A percentile compares a stretch with the other conserved stretches of the same genome.
Conservation (phyloP, 2,329 filamentous ascomycete genomes). For the Dactylonectria macrodidyma region DNA sequence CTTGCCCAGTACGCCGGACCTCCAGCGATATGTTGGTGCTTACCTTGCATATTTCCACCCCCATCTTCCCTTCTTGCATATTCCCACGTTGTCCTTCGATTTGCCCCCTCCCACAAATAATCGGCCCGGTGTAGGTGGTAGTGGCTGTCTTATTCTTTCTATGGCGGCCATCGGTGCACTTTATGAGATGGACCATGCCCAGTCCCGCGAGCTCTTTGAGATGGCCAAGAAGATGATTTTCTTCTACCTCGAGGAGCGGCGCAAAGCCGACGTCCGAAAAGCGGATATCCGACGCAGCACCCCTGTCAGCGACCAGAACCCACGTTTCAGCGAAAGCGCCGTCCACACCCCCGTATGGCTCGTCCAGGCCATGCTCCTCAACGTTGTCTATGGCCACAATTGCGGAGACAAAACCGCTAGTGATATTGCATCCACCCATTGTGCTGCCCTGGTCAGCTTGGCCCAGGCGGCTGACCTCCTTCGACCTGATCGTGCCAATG, state of each 20-base stretch:
- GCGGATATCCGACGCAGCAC: slow-evolving; percentile 71
- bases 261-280: slow-evolving; percentile 84
- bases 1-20: slow-evolving; percentile 85
- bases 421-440: slow-evolving; percentile 94
- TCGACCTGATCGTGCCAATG: slow-evolving; percentile 61
- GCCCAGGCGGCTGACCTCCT: slow-evolving; percentile 88
- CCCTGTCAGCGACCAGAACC: slow-evolving; percentile 61
- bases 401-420: slow-evolving; percentile 92
- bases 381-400: slow-evolving; percentile 95
- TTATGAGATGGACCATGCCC: slow-evolving; percentile 86
- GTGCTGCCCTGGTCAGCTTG: slow-evolving; percentile 90
- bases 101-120: slow-evolving; percentile 77
- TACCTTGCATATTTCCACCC: slow-evolving; percentile 96
- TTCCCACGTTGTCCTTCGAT: slow-evolving; percentile 93
- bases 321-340: slow-evolving; percentile 70
- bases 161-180: slow-evolving; percentile 87
- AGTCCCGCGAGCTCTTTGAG: slow-evolving; percentile 90
- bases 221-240: slow-evolving; percentile 97
- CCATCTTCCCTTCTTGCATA: slow-evolving; percentile 93
- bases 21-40: slow-evolving; percentile 90
- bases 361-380: slow-evolving; percentile 96
- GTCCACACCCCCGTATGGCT: slow-evolving; percentile 91
- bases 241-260: slow-evolving; percentile 90
- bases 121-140: slow-evolving; percentile 78
- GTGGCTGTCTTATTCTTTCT: slow-evolving; percentile 86